phyloP scores from a whole-genome alignment of 2,329 filamentous ascomycete species.

The Curvularia spicifera region DNA sequence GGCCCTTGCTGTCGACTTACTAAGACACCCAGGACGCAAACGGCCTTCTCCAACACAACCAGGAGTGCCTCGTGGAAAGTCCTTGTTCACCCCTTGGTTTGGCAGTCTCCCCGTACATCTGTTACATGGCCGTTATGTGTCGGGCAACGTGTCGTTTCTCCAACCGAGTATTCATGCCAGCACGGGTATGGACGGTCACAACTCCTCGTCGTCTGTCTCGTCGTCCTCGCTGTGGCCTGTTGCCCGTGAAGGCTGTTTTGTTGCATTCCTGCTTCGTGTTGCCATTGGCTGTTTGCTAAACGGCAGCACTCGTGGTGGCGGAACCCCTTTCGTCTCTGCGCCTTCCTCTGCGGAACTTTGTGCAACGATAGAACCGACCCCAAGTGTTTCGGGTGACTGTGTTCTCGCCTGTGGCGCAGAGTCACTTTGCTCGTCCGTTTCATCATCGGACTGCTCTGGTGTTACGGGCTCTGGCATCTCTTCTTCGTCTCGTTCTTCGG shows the following conservation, averaged over 20 bases:
- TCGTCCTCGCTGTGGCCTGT: constrained; percentile 28
- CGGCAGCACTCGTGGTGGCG: constrained; percentile 47
- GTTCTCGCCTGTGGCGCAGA: constrained; percentile 16
- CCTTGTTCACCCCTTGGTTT: not conserved
- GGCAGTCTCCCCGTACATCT: not conserved
- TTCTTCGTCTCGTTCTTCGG: constrained; percentile 35
- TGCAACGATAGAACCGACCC: constrained; percentile 24
- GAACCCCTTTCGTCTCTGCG: constrained; percentile 25
- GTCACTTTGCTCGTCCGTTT: constrained; percentile 46
- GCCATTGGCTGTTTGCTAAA: constrained; percentile 32
- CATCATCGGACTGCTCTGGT: constrained; percentile 46
- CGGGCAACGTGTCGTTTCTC: not conserved
- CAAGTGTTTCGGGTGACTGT: constrained; percentile 28
- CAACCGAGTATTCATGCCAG: not conserved
- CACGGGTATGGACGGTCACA: constrained; percentile 23
- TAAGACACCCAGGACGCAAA: not conserved
- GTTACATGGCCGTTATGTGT: not conserved
- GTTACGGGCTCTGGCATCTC: constrained; percentile 36
- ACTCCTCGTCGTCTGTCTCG: constrained; percentile 49
- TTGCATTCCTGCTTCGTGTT: constrained; percentile 28
- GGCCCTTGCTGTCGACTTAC: not conserved
- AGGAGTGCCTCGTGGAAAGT: not conserved
- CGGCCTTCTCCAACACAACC: not conserved
- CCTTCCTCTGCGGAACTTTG: constrained; percentile 24
- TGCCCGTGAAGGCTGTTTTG: constrained; percentile 19